Evolutionary conservation across 768 basidiomycete species (phyloP), one percentile per base, ranked within the genome.

Genomic region (Leccinellum albellum): DNA sequence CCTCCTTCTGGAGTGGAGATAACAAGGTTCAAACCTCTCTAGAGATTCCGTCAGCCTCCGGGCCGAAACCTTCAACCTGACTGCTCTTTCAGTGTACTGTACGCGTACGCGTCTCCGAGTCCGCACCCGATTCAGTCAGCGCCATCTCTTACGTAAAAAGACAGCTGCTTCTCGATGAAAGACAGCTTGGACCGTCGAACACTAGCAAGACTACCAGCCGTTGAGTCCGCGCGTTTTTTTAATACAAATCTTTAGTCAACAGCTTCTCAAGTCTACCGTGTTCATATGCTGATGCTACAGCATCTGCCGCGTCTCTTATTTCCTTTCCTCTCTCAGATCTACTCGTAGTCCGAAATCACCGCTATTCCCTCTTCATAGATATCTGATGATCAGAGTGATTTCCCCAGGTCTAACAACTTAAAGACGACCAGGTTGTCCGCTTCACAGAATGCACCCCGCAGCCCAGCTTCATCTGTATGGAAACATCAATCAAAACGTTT

Each of bases 301-400:
- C 78, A 37, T 91, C 89, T 31, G 88, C 83, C 17, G 83, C 85
- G 10, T 91, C 89, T 15, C 75, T 91, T 26, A 79, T 82, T 0
- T 91, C 89, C 3, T 89, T 64, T 90, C 88, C 12, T 91, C 89
- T 29, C 69, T 86, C 23, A 85, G 87, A 17, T 90, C 88, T 50
- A 76, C 79, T 29, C 82, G 79, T 54, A 77, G 76, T 23, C 77
- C 81, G 21, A 79, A 74, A 48, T 73, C 80, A n/a, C 71, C 76
- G 73, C 72, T 37, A 68, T 74, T 37, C 69, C 72, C 21, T 74
- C 83, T 40, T 49, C 64, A 46, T 85, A 83, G 69, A 87, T 85
- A 17, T 85, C 86, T 45, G 88, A 89, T 56, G 74, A 51, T 70
- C n/a, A n/a, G n/a, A n/a, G n/a, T n/a, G n/a, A n/a, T n/a, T n/a